Evolutionary conservation across 2,329 filamentous ascomycete species (phyloP), one percentile per base, ranked within the genome.

Genomic region (Claviceps fusiformis): DNA sequence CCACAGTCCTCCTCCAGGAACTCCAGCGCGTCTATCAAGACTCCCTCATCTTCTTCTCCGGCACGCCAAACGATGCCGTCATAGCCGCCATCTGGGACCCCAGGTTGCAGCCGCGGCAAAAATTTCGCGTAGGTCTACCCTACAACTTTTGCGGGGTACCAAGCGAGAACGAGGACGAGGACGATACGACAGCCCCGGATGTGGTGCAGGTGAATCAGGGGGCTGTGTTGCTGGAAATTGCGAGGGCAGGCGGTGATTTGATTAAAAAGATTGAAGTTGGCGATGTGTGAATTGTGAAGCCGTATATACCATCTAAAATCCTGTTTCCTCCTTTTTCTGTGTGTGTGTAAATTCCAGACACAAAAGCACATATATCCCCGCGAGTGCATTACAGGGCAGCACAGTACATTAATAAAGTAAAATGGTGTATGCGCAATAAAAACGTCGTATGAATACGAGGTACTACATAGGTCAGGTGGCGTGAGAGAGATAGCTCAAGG

Each of bases 21-120:
- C 72, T 97, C 13, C 74, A 81, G 59, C 72, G 71, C 3, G 67
- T 82, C 2, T 96, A 90, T 65, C 78, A 78, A 3, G 78, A 83
- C 41, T 79, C 81, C 3, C 72, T 95, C 39, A 73, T 96, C 2
- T 89, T 96, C 69, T 96, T 97, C 74, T 79, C 83, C 59, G 85
- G 89, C 37, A 75, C 75, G 1, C 73, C 75, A 2, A 76, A 82
- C 29, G 75, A 81, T 55, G 65, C 64, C 24, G 67, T 81, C 8
- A 75, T 86, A 15, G 76, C 77, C 1, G 79, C 73, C 19, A 73
- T 83, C 49, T 84, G 81, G 81, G 80, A 78, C 54, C 78, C 79
- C 2, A 73, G 73, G 59, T 61, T 80, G 57, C 73, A 74, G 59
- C 66, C 48, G 15, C 57, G 63, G 54, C 77, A 87, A 59, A 71